A percentile compares a stretch with the other conserved stretches of the same genome.
Conservation (phyloP, 257 asterid species). For the Perilla frutescens region DNA sequence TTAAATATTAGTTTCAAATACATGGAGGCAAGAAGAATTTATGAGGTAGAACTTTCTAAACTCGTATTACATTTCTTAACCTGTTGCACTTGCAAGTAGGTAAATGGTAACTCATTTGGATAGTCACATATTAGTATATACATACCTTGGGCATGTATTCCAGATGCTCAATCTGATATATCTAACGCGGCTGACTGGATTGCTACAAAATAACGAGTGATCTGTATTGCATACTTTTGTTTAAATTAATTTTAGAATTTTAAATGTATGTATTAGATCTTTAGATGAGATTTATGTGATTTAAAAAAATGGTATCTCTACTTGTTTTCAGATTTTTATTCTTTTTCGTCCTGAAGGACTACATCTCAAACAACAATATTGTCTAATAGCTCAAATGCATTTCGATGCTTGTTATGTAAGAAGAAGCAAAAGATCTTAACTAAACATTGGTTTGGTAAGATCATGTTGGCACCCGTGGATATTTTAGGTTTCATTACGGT, state of each 20-base stretch:
- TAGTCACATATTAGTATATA: background rate
- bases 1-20: conserved; percentile 75
- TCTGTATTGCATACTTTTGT: background rate
- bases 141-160: background rate
- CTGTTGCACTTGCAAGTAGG: conserved; percentile 14
- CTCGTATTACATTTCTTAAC: conserved; percentile 3
- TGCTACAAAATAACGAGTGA: background rate
- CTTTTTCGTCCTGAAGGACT: background rate
- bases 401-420: background rate
- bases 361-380: background rate
- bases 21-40: conserved; percentile 87
- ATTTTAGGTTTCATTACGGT: too few species aligned
- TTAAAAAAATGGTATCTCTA: background rate
- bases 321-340: background rate
- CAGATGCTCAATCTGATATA: background rate
- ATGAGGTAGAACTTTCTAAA: conserved; percentile 61
- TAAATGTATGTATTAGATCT: conserved; percentile 1
- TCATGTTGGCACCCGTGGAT: too few species aligned
- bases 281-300: background rate
- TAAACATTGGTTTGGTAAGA: too few species aligned
- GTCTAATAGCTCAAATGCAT: background rate
- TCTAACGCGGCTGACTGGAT: background rate
- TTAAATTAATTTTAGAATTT: background rate
- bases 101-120: background rate
- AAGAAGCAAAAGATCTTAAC: background rate